phyloP scores from a whole-genome alignment of 805 yeast species.

The Yarrowia deformans region DNA sequence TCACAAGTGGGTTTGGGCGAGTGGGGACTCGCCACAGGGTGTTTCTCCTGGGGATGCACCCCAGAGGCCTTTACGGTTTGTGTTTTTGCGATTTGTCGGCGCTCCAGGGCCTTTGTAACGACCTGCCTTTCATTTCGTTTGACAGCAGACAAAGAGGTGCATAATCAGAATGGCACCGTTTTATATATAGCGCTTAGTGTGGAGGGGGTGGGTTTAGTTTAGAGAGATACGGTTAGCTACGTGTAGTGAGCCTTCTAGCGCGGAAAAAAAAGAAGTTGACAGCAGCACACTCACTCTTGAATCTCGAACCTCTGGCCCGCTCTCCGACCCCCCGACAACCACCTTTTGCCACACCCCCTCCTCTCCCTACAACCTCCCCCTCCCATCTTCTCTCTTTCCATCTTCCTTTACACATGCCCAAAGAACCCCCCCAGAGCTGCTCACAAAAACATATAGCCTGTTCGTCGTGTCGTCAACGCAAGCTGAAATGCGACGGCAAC shows the following conservation, averaged over 20 bases:
- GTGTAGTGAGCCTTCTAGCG: slow-evolving; percentile 29
- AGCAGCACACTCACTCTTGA: slow-evolving; percentile 10
- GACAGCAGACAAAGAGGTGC: slow-evolving; percentile 31
- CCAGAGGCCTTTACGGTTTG: neutral
- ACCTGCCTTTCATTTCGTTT: slow-evolving; percentile 31
- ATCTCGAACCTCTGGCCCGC: neutral
- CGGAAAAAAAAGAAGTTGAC: slow-evolving; percentile 6
- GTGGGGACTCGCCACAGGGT: slow-evolving; percentile 19
- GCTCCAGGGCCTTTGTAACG: neutral
- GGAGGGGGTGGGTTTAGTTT: neutral
- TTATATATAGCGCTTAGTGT: slow-evolving; percentile 33
- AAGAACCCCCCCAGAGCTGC: slow-evolving; percentile 11
- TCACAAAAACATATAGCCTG: slow-evolving; percentile 25
- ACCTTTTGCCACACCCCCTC: slow-evolving; percentile 23
- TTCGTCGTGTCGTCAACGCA: slow-evolving; percentile 34
- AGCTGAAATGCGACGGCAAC: slow-evolving; percentile 22
- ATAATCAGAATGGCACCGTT: slow-evolving; percentile 14
- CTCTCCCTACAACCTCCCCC: neutral
- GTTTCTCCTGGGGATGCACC: neutral
- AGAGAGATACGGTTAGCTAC: slow-evolving; percentile 14
- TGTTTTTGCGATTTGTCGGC: neutral
- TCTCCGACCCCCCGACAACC: neutral
- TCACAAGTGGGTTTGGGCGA: slow-evolving; percentile 12
- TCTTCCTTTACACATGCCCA: slow-evolving; percentile 8
- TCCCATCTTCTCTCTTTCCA: slow-evolving; percentile 22